A percentile compares a stretch with the other conserved stretches of the same genome.
Conservation (phyloP, 805 yeast genomes). For the Candida xiaguanensis region DNA sequence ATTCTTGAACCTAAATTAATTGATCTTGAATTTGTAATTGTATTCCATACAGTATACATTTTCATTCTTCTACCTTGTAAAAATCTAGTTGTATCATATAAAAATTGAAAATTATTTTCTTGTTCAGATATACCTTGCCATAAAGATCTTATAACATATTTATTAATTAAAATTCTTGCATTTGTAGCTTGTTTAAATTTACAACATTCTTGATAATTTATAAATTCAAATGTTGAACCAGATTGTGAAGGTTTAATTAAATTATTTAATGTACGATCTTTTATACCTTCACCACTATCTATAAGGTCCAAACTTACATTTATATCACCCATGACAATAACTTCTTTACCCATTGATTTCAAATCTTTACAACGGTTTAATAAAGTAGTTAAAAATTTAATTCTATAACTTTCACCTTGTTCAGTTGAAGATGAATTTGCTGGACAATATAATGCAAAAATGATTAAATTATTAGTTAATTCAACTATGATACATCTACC, state of each 20-base stretch:
- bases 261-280: slow-evolving; percentile 38
- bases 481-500: slow-evolving; percentile 82
- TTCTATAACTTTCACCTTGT: slow-evolving; percentile 58
- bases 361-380: slow-evolving; percentile 61
- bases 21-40: slow-evolving; percentile 69
- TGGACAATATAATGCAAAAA: slow-evolving; percentile 79
- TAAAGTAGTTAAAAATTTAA: slow-evolving; percentile 54
- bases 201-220: slow-evolving; percentile 24
- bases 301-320: slow-evolving; percentile 77
- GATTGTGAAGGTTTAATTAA: slow-evolving; percentile 18
- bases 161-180: slow-evolving; percentile 28
- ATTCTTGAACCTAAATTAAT: slow-evolving; percentile 85
- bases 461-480: slow-evolving; percentile 55
- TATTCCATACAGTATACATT: slow-evolving; percentile 92
- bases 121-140: slow-evolving; percentile 10
- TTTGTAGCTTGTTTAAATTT: slow-evolving; percentile 32
- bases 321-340: slow-evolving; percentile 84
- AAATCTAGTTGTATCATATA: slow-evolving; percentile 59
- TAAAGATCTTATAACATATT: slow-evolving; percentile 20
- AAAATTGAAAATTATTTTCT: slow-evolving; percentile 19
- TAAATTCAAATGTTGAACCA: slow-evolving; percentile 20
- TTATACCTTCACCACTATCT: slow-evolving; percentile 74
- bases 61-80: slow-evolving; percentile 54
- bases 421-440: slow-evolving; percentile 77
- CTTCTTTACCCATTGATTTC: slow-evolving; percentile 54